A percentile compares a stretch with the other conserved stretches of the same genome.
Conservation (phyloP, 2,329 filamentous ascomycete species). For the Fusarium sp. region DNA sequence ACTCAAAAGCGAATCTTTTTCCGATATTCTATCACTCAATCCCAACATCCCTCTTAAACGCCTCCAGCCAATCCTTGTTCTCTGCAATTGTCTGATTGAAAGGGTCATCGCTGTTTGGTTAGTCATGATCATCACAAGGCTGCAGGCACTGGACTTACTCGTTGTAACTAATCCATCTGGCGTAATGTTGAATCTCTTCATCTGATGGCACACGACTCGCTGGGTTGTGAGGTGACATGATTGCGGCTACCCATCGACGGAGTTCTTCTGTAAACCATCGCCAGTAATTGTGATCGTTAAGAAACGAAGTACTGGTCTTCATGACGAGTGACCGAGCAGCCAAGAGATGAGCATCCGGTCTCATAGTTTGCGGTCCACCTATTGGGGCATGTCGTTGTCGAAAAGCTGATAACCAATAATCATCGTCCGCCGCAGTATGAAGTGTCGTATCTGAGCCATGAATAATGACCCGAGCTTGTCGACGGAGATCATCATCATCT, state of each 20-base stretch:
- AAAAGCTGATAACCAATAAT: constrained; percentile 39
- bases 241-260: constrained; percentile 39
- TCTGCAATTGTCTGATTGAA: constrained; percentile 44
- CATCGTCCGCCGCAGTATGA: constrained; percentile 40
- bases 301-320: constrained; percentile 32
- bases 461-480: constrained; percentile 35
- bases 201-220: constrained; percentile 38
- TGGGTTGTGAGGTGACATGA: constrained; percentile 43
- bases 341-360: constrained; percentile 10
- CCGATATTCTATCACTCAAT: constrained; percentile 13
- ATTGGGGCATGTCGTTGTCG: constrained; percentile 34
- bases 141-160: constrained; percentile 25
- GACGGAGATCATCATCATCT: constrained; percentile 27
- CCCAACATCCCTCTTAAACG: constrained; percentile 39
- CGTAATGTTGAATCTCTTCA: constrained; percentile 45
- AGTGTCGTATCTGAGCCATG: constrained; percentile 29
- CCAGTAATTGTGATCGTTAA: constrained; percentile 43
- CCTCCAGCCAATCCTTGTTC: constrained; percentile 40
- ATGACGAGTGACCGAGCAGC: constrained; percentile 25
- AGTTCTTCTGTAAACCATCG: constrained; percentile 39
- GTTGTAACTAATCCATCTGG: constrained; percentile 43
- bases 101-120: constrained; percentile 38
- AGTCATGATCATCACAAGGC: not conserved
- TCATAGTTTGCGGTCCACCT: constrained; percentile 10
- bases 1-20: not conserved